Percentiles rank a stretch among this genome's conserved stretches.
These are phyloP conservation scores for Pseudofabraea citricarpa DNA, from an alignment of 2,329 filamentous ascomycete genomes.

Conservation along the genomic window DNA sequence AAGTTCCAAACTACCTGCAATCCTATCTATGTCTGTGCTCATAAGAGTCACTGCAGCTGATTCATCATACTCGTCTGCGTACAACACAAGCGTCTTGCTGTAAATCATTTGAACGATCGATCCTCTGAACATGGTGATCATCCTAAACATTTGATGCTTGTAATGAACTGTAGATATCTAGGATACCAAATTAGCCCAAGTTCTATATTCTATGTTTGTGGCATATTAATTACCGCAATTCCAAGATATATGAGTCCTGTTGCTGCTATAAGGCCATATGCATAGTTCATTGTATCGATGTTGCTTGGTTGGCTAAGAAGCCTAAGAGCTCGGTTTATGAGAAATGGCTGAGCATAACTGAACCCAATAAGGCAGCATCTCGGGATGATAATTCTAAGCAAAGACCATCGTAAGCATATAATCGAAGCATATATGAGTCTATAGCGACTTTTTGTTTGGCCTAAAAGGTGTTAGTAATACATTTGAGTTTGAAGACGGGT, in stretches of 20 bases:
- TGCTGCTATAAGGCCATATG: conserved; percentile 4
- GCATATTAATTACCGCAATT: background rate
- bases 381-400: too few relatives aligned
- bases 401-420: too few relatives aligned
- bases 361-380: conserved; percentile 4
- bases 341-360: conserved; percentile 5
- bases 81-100: conserved; percentile 31
- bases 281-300: too few relatives aligned
- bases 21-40: conserved; percentile 40
- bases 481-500: too few relatives aligned
- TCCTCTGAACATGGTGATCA: conserved; percentile 37
- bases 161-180: too few relatives aligned
- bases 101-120: conserved; percentile 42
- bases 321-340: background rate
- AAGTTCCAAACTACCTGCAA: conserved; percentile 33
- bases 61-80: conserved; percentile 22
- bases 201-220: too few relatives aligned
- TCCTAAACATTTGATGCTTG: conserved; percentile 34
- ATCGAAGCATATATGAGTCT: too few relatives aligned
- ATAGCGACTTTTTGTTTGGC: too few relatives aligned
- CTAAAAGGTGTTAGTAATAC: too few relatives aligned
- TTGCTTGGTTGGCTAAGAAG: too few relatives aligned
- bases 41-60: conserved; percentile 37
- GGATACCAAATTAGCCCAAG: too few relatives aligned
- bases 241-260: conserved; percentile 5